Evolutionary conservation across 108 stramenopile genomes (phyloP).

Genomic region (Discostella pseudostelligera): DNA sequence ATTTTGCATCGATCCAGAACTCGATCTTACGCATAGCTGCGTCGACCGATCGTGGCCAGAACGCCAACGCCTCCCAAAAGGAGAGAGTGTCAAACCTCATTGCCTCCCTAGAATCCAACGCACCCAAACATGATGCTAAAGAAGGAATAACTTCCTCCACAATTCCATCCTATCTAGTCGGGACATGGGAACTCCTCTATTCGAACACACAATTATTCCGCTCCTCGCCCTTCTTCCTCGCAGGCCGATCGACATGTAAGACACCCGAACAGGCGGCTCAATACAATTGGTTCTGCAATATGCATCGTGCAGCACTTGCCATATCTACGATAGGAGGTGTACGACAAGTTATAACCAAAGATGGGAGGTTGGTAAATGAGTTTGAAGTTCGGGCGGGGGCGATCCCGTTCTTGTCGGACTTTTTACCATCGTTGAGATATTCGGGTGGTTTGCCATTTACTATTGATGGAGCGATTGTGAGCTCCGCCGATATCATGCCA

Average conservation of each 20-base stretch:
- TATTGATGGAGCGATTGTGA: slow-evolving; percentile 83
- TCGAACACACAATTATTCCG: slow-evolving; percentile 79
- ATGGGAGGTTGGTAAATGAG: slow-evolving; percentile 62
- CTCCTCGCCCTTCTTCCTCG: slow-evolving; percentile 86
- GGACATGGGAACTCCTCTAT: slow-evolving; percentile 83
- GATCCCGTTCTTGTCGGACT: slow-evolving; percentile 71
- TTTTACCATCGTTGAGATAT: slow-evolving; percentile 55
- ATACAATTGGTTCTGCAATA: slow-evolving; percentile 89
- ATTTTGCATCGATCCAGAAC: slow-evolving; percentile 18
- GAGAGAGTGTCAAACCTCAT: slow-evolving; percentile 42
- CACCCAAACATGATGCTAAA: slow-evolving; percentile 23
- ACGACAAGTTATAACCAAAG: slow-evolving; percentile 63
- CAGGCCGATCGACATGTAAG: slow-evolving; percentile 76
- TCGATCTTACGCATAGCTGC: slow-evolving; percentile 53
- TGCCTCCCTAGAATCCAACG: slow-evolving; percentile 44
- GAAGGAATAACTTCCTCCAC: slow-evolving; percentile 15
- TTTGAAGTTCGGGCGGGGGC: slow-evolving; percentile 85
- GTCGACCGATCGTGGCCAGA: slow-evolving; percentile 72
- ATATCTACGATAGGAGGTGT: slow-evolving; percentile 77
- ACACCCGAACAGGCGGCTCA: slow-evolving; percentile 62
- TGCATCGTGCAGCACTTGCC: slow-evolving; percentile 82
- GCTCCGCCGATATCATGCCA: slow-evolving; percentile 62
- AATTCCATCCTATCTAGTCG: slow-evolving; percentile 47
- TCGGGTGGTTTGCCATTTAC: slow-evolving; percentile 78
- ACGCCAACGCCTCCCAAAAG: slow-evolving; percentile 52